Evolutionary conservation across 768 basidiomycete species (phyloP).

Genomic region (Tylopilus balloui): DNA sequence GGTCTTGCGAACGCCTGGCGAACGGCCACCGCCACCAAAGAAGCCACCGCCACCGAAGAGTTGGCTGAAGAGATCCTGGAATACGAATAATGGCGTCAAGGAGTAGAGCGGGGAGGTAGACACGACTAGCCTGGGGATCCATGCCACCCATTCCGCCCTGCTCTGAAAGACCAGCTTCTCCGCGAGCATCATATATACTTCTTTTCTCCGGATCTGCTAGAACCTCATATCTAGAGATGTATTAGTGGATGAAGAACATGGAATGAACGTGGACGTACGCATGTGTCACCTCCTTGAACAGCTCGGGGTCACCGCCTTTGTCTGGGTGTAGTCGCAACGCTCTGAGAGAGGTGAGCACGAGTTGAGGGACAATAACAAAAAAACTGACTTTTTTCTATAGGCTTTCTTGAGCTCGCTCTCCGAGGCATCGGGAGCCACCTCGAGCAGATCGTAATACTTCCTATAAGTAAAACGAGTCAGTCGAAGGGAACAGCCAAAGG

Average conservation of each 20-base stretch:
- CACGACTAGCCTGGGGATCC: slow-evolving; percentile 78
- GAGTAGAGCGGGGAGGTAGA: not conserved
- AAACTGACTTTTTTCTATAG: slow-evolving; percentile 81
- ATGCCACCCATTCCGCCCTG: slow-evolving; percentile 90
- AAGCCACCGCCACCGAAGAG: slow-evolving; percentile 85
- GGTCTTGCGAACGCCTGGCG: slow-evolving; percentile 81
- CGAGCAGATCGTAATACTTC: slow-evolving; percentile 91
- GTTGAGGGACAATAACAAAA: not conserved
- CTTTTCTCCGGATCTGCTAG: slow-evolving; percentile 85
- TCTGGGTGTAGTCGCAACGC: slow-evolving; percentile 85
- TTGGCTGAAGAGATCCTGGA: slow-evolving; percentile 91
- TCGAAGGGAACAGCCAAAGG: not conserved
- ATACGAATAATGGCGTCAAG: not conserved
- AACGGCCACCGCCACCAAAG: slow-evolving; percentile 67
- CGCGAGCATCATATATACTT: slow-evolving; percentile 79
- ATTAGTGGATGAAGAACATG: slow-evolving; percentile 1
- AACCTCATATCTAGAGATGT: slow-evolving; percentile 74
- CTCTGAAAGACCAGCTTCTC: slow-evolving; percentile 87
- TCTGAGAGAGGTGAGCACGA: slow-evolving; percentile 37
- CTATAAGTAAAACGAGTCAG: slow-evolving; percentile 35
- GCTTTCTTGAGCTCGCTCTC: slow-evolving; percentile 92
- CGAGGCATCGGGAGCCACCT: slow-evolving; percentile 71
- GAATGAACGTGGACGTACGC: slow-evolving; percentile 53
- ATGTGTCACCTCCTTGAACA: slow-evolving; percentile 97
- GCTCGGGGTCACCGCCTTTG: slow-evolving; percentile 94